Conservation (phyloP, 768 basidiomycete genomes). For the Panellus pusillus region DNA sequence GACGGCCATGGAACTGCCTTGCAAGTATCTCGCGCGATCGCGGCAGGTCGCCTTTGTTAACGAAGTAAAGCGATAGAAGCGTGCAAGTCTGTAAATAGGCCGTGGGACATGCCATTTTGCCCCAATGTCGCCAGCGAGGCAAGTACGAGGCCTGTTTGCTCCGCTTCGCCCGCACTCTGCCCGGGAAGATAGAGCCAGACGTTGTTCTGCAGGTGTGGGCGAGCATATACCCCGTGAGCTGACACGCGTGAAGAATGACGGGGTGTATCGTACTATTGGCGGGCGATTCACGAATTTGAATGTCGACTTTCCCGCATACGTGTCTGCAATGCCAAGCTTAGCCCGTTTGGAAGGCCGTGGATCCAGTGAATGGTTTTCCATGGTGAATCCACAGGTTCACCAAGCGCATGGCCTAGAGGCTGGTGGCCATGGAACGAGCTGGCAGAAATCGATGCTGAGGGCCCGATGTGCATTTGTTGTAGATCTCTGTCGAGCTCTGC, state of each 20-base stretch:
- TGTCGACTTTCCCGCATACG: no score
- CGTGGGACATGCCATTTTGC: background rate
- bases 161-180: background rate
- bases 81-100: constrained; percentile 3
- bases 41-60: constrained; percentile 8
- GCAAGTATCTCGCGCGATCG: background rate
- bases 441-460: no score
- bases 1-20: background rate
- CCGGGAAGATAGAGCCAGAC: constrained; percentile 1
- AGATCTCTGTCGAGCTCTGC: no score
- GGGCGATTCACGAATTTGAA: no score
- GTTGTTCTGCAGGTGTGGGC: background rate
- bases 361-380: no score
- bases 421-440: no score
- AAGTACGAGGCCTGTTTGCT: background rate
- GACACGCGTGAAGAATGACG: constrained; percentile 1
- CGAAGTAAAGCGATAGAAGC: constrained; percentile 6
- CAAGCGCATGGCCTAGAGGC: no score
- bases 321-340: no score
- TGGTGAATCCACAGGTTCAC: no score
- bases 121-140: background rate
- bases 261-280: no score
- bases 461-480: no score
- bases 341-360: no score
- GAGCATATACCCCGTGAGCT: constrained; percentile 8